These are phyloP conservation scores for Parathielavia appendiculata DNA, from an alignment of 495 filamentous ascomycete genomes.

Conservation along the genomic window DNA sequence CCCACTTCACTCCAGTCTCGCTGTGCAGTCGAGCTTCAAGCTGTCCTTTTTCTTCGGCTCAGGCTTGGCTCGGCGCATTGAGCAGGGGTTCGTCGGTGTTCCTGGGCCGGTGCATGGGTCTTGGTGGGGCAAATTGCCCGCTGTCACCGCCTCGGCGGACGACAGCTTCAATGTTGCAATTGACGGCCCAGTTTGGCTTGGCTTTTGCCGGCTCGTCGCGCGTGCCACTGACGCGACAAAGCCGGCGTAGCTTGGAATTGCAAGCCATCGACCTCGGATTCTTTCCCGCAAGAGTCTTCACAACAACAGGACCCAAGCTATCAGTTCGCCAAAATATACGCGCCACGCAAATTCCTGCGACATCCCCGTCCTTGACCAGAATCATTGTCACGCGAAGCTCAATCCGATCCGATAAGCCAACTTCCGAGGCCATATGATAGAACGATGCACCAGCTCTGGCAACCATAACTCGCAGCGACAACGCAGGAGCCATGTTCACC, in stretches of 20 bases:
- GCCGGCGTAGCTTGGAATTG: background rate
- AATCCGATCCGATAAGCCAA: background rate
- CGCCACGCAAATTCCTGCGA: no score
- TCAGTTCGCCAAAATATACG: background rate
- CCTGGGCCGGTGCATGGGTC: slow-evolving; percentile 5
- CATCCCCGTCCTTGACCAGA: background rate
- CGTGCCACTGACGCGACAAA: slow-evolving; percentile 19
- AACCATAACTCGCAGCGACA: slow-evolving; percentile 4
- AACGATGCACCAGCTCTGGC: slow-evolving; percentile 14
- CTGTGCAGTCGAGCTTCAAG: slow-evolving; percentile 15
- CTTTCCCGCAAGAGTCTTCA: background rate
- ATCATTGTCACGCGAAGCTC: background rate
- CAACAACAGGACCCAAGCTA: background rate
- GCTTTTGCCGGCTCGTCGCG: slow-evolving; percentile 12
- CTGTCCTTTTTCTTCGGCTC: slow-evolving; percentile 27
- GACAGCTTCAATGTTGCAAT: background rate
- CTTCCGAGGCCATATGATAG: no score
- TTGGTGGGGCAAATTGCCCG: no score
- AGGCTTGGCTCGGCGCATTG: slow-evolving; percentile 8
- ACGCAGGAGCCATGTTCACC: slow-evolving; percentile 67
- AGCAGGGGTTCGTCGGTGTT: slow-evolving; percentile 13
- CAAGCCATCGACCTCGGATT: background rate
- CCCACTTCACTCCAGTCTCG: slow-evolving; percentile 1
- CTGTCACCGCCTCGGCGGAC: no score
- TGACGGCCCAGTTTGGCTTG: background rate